These are phyloP conservation scores for Geosiphon pyriformis DNA, from an alignment of 192 early-diverging fungal genomes.

Conservation along the genomic window DNA sequence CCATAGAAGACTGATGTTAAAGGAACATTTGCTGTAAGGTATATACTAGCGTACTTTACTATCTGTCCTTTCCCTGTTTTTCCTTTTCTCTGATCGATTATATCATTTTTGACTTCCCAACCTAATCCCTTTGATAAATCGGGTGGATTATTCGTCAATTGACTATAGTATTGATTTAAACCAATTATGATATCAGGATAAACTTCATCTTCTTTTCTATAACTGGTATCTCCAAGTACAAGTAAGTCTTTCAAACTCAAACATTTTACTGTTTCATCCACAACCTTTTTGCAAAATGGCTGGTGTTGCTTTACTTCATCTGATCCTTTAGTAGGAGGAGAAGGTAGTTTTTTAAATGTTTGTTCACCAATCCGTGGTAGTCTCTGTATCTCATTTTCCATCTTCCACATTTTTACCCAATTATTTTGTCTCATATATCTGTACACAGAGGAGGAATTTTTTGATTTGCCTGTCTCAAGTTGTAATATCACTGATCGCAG, in stretches of 20 bases:
- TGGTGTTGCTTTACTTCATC: conserved; percentile 4
- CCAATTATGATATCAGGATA: conserved; percentile 18
- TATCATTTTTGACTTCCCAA: too few species aligned
- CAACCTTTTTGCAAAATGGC: conserved; percentile 6
- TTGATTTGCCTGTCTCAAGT: too few species aligned
- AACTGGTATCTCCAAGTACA: too few species aligned
- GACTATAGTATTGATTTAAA: too few species aligned
- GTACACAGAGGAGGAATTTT: too few species aligned
- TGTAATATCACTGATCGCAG: too few species aligned
- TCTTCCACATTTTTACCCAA: too few species aligned
- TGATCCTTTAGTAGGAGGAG: conserved; percentile 9
- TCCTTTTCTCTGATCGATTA: conserved; percentile 4
- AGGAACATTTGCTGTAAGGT: conserved; percentile 15
- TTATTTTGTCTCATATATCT: too few species aligned
- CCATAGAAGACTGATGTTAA: too few species aligned
- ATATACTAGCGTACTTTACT: conserved; percentile 16
- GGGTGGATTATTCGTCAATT: conserved; percentile 15
- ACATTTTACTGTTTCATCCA: not conserved
- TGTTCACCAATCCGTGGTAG: not conserved
- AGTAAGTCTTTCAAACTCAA: conserved; percentile 1
- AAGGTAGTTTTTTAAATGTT: not conserved
- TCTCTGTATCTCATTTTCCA: not conserved
- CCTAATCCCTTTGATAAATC: conserved; percentile 15
- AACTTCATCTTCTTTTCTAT: not conserved
- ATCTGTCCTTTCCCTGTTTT: conserved; percentile 11